Conservation (phyloP, 805 yeast genomes). For the Saccharomycopsis microspora region DNA sequence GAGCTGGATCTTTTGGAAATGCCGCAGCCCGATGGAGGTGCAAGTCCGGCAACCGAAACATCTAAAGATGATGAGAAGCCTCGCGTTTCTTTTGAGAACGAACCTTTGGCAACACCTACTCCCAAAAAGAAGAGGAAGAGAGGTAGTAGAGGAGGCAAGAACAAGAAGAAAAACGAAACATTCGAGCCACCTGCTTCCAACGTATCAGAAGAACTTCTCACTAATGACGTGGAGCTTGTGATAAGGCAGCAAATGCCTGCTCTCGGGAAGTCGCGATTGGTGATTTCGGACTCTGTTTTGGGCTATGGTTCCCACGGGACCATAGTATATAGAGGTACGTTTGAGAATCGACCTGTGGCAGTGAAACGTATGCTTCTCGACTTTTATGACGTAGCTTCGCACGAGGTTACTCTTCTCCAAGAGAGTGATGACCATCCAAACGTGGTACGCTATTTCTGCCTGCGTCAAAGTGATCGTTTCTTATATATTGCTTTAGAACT, state of each 20-base stretch:
- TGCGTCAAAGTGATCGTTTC: conserved; percentile 82
- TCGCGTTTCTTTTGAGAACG: no score
- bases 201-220: conserved; percentile 5
- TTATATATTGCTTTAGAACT: conserved; percentile 87
- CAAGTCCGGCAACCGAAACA: neutral
- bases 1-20: no score
- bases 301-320: conserved; percentile 98
- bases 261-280: conserved; percentile 32
- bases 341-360: conserved; percentile 91
- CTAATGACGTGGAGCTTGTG: conserved; percentile 13
- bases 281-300: conserved; percentile 60
- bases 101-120: no score
- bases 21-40: conserved; percentile 1
- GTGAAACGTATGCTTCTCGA: conserved; percentile 89
- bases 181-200: conserved; percentile 1
- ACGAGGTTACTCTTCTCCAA: conserved; percentile 76
- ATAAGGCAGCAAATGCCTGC: conserved; percentile 22
- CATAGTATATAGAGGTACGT: conserved; percentile 80
- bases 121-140: conserved; percentile 58
- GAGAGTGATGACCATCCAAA: conserved; percentile 97
- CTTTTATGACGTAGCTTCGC: conserved; percentile 88
- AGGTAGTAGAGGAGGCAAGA: conserved; percentile 76
- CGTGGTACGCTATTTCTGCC: conserved; percentile 85
- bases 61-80: no score
- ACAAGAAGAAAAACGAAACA: conserved; percentile 22